phyloP scores from a whole-genome alignment of 208 protist genomes.

The Trypanosoma scelopori region DNA sequence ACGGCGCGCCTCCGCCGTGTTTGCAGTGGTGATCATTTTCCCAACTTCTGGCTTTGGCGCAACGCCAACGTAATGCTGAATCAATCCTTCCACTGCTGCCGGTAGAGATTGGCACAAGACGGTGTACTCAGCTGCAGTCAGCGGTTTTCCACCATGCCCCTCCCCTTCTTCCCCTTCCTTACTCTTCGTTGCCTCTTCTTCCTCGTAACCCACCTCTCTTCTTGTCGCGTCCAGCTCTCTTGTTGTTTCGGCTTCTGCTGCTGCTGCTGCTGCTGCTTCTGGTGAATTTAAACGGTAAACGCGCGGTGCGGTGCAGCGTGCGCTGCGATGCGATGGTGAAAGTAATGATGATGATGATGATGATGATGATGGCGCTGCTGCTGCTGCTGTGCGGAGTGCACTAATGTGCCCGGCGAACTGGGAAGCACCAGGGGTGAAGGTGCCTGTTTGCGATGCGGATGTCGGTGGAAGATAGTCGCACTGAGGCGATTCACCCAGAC shows the following conservation, averaged over 20 bases:
- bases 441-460: slow-evolving; percentile 6
- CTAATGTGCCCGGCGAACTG: slow-evolving; percentile 24
- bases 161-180: neutral
- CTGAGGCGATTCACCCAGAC: slow-evolving; percentile 33
- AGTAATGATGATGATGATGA: no score
- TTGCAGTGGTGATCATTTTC: slow-evolving; percentile 43
- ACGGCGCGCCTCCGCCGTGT: slow-evolving; percentile 28
- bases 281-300: neutral
- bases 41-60: slow-evolving; percentile 38
- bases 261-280: neutral
- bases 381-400: slow-evolving; percentile 12
- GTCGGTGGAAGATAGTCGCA: slow-evolving; percentile 20
- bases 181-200: neutral
- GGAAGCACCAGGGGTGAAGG: neutral
- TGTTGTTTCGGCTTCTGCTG: neutral
- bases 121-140: slow-evolving; percentile 83
- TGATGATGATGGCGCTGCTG: no score
- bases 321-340: slow-evolving; percentile 19
- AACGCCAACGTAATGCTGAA: slow-evolving; percentile 55
- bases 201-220: neutral
- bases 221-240: neutral
- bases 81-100: slow-evolving; percentile 34
- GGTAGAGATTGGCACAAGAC: slow-evolving; percentile 53
- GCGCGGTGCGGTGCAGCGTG: slow-evolving; percentile 7
- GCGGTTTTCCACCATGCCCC: slow-evolving; percentile 26